Percentiles rank a stretch among this genome's conserved stretches.
These are phyloP conservation scores for Terfezia claveryi DNA, from an alignment of 495 filamentous ascomycete genomes.

Conservation along the genomic window DNA sequence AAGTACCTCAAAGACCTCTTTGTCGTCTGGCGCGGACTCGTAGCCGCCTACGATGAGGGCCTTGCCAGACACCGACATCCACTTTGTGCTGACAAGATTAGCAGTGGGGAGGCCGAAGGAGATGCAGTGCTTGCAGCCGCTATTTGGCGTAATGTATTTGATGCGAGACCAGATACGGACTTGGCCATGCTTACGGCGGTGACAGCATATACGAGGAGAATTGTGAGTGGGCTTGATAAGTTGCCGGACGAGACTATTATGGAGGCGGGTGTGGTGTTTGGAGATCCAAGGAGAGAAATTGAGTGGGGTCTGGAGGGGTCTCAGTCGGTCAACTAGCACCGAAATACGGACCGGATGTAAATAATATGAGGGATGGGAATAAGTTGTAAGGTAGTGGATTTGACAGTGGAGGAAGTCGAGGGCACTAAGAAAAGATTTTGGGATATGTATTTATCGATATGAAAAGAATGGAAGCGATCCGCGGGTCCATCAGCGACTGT, in stretches of 20 bases:
- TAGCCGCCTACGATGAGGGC: slow-evolving; percentile 74
- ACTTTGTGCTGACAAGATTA: too few species aligned
- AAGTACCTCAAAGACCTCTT: slow-evolving; percentile 82
- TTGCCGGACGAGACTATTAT: slow-evolving; percentile 35
- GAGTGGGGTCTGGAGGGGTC: slow-evolving; percentile 4
- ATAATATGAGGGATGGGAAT: too few species aligned
- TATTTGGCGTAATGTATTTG: slow-evolving; percentile 84
- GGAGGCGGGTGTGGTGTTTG: slow-evolving; percentile 19
- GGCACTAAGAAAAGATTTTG: too few species aligned
- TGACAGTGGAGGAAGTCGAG: too few species aligned
- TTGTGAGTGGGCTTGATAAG: slow-evolving; percentile 38
- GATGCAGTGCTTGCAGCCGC: slow-evolving; percentile 73
- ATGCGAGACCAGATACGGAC: slow-evolving; percentile 50
- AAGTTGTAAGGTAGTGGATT: too few species aligned
- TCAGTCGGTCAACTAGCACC: too few species aligned
- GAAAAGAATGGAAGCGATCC: too few species aligned
- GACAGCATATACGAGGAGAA: slow-evolving; percentile 55
- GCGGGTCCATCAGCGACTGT: too few species aligned
- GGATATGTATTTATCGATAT: too few species aligned
- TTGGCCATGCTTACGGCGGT: slow-evolving; percentile 45
- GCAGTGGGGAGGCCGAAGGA: slow-evolving; percentile 18
- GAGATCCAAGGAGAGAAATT: slow-evolving; percentile 10
- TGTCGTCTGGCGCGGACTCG: slow-evolving; percentile 67
- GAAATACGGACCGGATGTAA: too few species aligned
- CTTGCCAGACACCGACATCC: slow-evolving; percentile 29